Percentiles rank a stretch among this genome's conserved stretches.
Evolutionary conservation across 495 filamentous ascomycete genomes (phyloP).

Genomic region (Penicillium coprophilum): DNA sequence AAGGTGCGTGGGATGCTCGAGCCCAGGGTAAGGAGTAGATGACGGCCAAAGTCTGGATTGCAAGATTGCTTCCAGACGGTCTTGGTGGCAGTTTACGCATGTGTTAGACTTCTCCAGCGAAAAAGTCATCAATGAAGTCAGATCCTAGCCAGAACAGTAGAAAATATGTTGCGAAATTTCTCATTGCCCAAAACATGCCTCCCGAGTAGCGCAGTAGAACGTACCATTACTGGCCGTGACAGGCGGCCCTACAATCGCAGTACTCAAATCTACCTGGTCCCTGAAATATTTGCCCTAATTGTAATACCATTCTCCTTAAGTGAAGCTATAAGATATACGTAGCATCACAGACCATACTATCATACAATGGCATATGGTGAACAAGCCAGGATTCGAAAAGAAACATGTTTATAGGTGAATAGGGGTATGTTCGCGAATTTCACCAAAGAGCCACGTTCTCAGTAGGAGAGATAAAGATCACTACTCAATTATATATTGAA

Average conservation of each 20-base stretch:
- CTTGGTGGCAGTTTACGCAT: not conserved
- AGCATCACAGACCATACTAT: not conserved
- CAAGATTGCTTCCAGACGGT: not conserved
- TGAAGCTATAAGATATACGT: not conserved
- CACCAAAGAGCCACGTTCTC: too few species aligned
- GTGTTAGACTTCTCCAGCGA: not conserved
- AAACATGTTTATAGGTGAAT: not conserved
- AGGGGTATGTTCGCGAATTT: not conserved
- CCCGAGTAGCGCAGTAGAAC: constrained; percentile 3
- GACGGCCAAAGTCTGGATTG: not conserved
- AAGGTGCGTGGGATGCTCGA: constrained; percentile 1
- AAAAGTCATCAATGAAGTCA: not conserved
- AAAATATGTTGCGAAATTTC: not conserved
- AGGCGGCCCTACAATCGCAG: not conserved
- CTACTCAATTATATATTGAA: too few species aligned
- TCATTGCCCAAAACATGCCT: not conserved
- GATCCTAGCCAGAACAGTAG: not conserved
- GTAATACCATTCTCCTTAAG: not conserved
- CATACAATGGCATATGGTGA: not conserved
- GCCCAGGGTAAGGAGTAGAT: not conserved
- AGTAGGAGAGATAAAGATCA: too few species aligned
- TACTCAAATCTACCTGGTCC: not conserved
- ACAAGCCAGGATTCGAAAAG: not conserved
- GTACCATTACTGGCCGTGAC: too few species aligned
- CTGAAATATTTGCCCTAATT: not conserved